Conservation (phyloP, 2,329 filamentous ascomycete genomes). For the Penicillium aurantiogriseum region DNA sequence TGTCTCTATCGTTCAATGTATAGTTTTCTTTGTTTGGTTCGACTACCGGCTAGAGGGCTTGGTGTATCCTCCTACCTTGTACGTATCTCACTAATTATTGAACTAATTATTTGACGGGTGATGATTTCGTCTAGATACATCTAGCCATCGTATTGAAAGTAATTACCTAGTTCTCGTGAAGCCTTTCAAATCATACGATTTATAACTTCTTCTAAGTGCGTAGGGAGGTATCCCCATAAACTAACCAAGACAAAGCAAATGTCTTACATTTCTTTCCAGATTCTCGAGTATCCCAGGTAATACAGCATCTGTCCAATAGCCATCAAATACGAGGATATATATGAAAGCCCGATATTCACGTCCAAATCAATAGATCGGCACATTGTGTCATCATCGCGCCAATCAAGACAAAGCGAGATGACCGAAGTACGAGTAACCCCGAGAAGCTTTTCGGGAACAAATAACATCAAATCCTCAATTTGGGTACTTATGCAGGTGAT, state of each 20-base stretch:
- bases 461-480: neutral
- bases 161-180: too few species aligned
- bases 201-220: neutral
- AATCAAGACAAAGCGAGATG: neutral
- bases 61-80: neutral
- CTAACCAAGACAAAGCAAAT: neutral
- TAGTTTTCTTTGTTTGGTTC: neutral
- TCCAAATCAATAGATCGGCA: neutral
- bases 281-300: neutral
- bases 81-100: neutral
- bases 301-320: neutral
- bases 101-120: too few species aligned
- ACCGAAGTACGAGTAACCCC: neutral
- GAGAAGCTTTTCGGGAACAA: too few species aligned
- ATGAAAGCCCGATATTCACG: neutral
- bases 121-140: neutral
- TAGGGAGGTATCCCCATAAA: neutral
- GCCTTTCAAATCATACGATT: neutral
- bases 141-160: neutral
- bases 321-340: neutral
- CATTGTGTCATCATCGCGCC: neutral
- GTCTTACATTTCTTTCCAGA: neutral
- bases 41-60: neutral
- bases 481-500: neutral
- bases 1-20: constrained; percentile 6